A percentile compares a stretch with the other conserved stretches of the same genome.
phyloP scores from a whole-genome alignment of 768 basidiomycete species.

The Russula emetica region DNA sequence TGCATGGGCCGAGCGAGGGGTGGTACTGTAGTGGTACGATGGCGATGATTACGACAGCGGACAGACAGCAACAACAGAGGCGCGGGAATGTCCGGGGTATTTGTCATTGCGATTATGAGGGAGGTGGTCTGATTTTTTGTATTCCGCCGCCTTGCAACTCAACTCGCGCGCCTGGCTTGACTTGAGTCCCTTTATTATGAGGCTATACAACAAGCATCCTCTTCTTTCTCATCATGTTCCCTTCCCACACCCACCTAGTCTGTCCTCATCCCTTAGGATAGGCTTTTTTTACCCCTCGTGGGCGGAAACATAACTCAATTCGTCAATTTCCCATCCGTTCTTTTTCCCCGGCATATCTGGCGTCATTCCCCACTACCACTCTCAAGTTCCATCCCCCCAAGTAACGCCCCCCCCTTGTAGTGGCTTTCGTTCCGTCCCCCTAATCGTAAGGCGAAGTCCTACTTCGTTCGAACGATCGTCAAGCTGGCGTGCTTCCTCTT shows the following conservation, averaged over 20 bases:
- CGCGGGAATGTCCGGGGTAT: background rate
- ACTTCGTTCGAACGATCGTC: background rate
- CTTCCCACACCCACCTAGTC: background rate
- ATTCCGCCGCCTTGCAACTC: no score
- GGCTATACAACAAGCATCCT: background rate
- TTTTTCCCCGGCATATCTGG: background rate
- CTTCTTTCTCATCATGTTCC: conserved; percentile 7
- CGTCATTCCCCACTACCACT: no score
- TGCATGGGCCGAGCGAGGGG: no score
- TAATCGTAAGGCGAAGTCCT: background rate
- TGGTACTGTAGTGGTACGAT: no score
- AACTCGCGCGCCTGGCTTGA: background rate
- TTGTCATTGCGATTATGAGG: background rate
- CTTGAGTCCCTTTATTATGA: conserved; percentile 11
- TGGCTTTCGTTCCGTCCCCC: background rate
- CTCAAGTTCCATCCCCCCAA: no score
- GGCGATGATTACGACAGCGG: no score
- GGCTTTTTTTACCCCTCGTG: background rate
- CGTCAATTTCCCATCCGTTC: background rate
- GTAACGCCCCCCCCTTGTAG: background rate
- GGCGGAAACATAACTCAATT: background rate
- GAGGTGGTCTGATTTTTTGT: conserved; percentile 22
- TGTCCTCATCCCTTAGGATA: background rate
- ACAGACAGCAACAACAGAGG: no score
- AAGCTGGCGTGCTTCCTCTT: conserved; percentile 27